Conservation (phyloP, 2,329 filamentous ascomycete species). For the Emmonsiellopsis sp. region DNA sequence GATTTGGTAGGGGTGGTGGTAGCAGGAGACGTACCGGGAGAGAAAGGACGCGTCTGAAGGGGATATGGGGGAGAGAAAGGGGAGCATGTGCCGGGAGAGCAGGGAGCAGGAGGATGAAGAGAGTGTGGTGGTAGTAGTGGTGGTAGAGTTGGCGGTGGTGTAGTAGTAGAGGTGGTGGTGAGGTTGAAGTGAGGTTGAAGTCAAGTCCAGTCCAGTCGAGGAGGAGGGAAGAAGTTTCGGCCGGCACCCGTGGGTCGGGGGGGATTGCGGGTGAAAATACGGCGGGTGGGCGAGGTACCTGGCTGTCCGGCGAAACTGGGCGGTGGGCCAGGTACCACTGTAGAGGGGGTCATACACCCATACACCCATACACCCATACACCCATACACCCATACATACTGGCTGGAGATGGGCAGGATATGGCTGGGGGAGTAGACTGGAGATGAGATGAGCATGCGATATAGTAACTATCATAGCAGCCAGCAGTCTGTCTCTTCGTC, state of each 20-base stretch:
- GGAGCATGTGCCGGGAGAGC: neutral
- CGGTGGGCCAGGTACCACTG: too few species aligned
- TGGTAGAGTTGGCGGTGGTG: constrained; percentile 9
- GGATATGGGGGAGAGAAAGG: neutral
- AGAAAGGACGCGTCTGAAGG: neutral
- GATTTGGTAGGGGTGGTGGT: neutral
- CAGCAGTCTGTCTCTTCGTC: too few species aligned
- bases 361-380: too few species aligned
- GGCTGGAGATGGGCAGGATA: too few species aligned
- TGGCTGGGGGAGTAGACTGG: too few species aligned
- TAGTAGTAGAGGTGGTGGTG: constrained; percentile 15
- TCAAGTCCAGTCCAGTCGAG: too few species aligned
- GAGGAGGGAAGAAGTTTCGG: constrained; percentile 19
- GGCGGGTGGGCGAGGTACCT: too few species aligned
- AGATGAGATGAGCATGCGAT: too few species aligned
- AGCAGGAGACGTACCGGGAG: neutral
- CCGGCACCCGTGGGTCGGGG: constrained; percentile 19
- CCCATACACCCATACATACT: too few species aligned
- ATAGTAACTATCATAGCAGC: too few species aligned
- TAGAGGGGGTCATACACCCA: too few species aligned
- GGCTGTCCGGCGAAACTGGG: too few species aligned
- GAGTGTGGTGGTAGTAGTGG: neutral
- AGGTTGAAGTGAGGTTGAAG: constrained; percentile 13
- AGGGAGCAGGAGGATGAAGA: neutral
- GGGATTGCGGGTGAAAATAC: constrained; percentile 23